Percentiles rank a stretch among this genome's conserved stretches.
phyloP scores from a whole-genome alignment of 208 protist genomes.

The Naegleria lovaniensis region DNA sequence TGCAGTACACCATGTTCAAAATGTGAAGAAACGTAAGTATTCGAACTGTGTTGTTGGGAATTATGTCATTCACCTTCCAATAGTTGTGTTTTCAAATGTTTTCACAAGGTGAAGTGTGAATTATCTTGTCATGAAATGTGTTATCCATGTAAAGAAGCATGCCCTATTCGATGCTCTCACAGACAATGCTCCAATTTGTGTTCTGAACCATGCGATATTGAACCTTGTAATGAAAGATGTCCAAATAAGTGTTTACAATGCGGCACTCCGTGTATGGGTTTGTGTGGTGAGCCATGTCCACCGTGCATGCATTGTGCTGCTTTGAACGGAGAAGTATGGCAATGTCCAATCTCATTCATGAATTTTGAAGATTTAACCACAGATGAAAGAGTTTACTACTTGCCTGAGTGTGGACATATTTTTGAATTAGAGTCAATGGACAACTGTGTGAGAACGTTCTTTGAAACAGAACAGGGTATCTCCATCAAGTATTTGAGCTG shows the following conservation, averaged over 20 bases:
- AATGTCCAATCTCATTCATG: conserved; percentile 8
- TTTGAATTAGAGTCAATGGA: conserved; percentile 38
- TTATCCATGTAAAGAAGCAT: conserved; percentile 33
- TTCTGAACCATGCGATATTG: conserved; percentile 39
- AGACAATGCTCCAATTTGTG: conserved; percentile 28
- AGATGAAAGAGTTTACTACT: conserved; percentile 4
- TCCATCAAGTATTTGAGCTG: background rate
- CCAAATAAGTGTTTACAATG: conserved; percentile 11
- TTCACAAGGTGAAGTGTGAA: background rate
- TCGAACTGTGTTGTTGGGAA: conserved; percentile 21
- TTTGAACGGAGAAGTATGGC: background rate
- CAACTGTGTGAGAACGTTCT: conserved; percentile 31
- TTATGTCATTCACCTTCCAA: background rate
- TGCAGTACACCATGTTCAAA: background rate
- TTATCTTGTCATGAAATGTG: conserved; percentile 28
- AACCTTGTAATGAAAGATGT: conserved; percentile 44
- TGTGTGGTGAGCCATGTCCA: conserved; percentile 56
- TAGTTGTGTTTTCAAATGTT: background rate
- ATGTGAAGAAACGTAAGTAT: conserved; percentile 23
- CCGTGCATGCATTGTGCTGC: conserved; percentile 38
- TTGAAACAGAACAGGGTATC: background rate
- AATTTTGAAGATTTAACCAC: background rate
- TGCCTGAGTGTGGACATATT: conserved; percentile 33
- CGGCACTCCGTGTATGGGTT: conserved; percentile 41
- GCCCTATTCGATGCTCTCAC: conserved; percentile 37